A percentile compares a stretch with the other conserved stretches of the same genome.
Conservation (phyloP, 1,284 basidiomycete genomes). For the Paramarasmius palmivorus region DNA sequence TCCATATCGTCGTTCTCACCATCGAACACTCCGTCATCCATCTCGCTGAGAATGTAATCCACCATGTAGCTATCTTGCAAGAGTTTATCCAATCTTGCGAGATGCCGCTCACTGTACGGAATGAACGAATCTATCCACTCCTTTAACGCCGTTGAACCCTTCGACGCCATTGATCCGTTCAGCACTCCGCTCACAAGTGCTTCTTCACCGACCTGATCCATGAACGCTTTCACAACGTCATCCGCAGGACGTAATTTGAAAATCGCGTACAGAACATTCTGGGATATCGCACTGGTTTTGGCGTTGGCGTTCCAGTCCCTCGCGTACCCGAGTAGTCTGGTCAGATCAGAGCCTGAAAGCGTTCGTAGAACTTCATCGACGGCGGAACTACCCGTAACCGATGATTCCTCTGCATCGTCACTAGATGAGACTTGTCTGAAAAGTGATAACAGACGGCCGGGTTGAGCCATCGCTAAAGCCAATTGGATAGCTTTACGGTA, state of each 20-base stretch:
- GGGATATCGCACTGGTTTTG: constrained; percentile 85
- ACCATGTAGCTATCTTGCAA: constrained; percentile 93
- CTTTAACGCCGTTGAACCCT: constrained; percentile 51
- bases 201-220: constrained; percentile 37
- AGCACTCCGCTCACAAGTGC: constrained; percentile 25
- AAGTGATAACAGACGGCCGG: constrained; percentile 81
- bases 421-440: constrained; percentile 60
- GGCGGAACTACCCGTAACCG: constrained; percentile 65
- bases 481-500: constrained; percentile 91
- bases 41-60: constrained; percentile 90
- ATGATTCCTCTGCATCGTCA: constrained; percentile 18
- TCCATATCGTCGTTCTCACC: constrained; percentile 44
- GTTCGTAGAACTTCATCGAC: constrained; percentile 84
- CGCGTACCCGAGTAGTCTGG: constrained; percentile 80
- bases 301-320: constrained; percentile 94
- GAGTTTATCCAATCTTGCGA: constrained; percentile 81
- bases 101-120: constrained; percentile 94
- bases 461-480: constrained; percentile 91
- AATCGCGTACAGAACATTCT: constrained; percentile 82
- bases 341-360: constrained; percentile 73
- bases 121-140: constrained; percentile 85
- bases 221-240: constrained; percentile 76
- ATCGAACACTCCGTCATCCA: constrained; percentile 80
- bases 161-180: constrained; percentile 14
- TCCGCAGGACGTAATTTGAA: constrained; percentile 75